Evolutionary conservation across 805 yeast species (phyloP).

Genomic region (Jamesozyma piceae): DNA sequence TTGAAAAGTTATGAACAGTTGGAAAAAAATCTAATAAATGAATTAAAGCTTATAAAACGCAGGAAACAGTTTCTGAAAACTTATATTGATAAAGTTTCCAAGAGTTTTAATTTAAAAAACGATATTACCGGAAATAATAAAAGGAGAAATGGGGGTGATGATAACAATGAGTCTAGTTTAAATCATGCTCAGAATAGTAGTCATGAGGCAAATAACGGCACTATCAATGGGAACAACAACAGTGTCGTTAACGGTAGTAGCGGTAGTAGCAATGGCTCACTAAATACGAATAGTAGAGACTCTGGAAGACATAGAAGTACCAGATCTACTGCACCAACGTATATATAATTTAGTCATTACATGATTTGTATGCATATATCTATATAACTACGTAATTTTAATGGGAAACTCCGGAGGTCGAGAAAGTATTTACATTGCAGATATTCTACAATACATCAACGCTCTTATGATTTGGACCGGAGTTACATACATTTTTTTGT

Average conservation of each 20-base stretch:
- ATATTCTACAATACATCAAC: no score
- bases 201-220: neutral
- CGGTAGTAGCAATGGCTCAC: neutral
- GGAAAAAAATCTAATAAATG: constrained; percentile 9
- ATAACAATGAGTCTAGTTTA: neutral
- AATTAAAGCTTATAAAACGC: constrained; percentile 9
- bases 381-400: no score
- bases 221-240: neutral
- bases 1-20: constrained; percentile 5
- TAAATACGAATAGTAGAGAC: neutral
- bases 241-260: neutral
- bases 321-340: constrained; percentile 15
- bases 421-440: no score
- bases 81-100: constrained; percentile 16
- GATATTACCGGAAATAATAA: neutral
- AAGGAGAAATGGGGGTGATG: neutral
- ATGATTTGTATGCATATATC: no score
- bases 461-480: no score
- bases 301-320: constrained; percentile 14
- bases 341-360: no score
- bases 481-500: no score
- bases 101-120: neutral
- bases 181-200: neutral
- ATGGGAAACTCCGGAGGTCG: no score
- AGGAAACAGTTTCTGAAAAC: constrained; percentile 15